Evolutionary conservation across 768 basidiomycete genomes (phyloP), one percentile per base, ranked within the genome.

Genomic region (Rhizopogon rudus): DNA sequence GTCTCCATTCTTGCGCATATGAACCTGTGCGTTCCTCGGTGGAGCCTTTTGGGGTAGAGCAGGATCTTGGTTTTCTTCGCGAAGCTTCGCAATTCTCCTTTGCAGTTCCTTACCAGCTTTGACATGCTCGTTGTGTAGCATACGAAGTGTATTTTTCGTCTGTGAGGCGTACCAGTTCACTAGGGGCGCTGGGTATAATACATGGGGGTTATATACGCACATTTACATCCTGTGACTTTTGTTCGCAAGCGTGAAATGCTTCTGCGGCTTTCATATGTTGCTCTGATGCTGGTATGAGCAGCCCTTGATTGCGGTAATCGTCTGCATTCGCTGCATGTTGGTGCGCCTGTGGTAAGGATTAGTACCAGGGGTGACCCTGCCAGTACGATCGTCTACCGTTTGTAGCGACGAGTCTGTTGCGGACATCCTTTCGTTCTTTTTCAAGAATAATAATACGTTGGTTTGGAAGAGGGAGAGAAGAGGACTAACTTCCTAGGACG

Each of bases 321-420:
- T 92, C 89, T 37, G 89, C 90, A 63, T 87, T 87, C 14, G 85
- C 84, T 52, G 87, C 87, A 70, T 91, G 88, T 62, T 87, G 83
- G 67, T 93, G 88, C 20, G 91, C 90, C 89, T 92, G 67, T 22
- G 17, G n/a, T 31, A 53, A 28, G 40, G 53, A 53, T 53, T 42
- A 57, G 53, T 40, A 44, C 52, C 43, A 31, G 53, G 53, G 31
- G 59, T 16, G n/a, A 28, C 3, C 3, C 28, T n/a, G 41, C 57
- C 40, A 49, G 22, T 12, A 25, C 9, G 1, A 41, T 3, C 28
- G 66, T 71, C 73, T 64, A 82, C 82, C 39, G 75, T 67, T 63
- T 81, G 79, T 73, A 84, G 73, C 25, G 81, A 79, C 53, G 76
- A 76, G 41, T 80, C 73, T 57, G 72, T 73, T 44, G 63, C 55